phyloP scores from a whole-genome alignment of 495 filamentous ascomycete species.

The Articulospora tetracladia region DNA sequence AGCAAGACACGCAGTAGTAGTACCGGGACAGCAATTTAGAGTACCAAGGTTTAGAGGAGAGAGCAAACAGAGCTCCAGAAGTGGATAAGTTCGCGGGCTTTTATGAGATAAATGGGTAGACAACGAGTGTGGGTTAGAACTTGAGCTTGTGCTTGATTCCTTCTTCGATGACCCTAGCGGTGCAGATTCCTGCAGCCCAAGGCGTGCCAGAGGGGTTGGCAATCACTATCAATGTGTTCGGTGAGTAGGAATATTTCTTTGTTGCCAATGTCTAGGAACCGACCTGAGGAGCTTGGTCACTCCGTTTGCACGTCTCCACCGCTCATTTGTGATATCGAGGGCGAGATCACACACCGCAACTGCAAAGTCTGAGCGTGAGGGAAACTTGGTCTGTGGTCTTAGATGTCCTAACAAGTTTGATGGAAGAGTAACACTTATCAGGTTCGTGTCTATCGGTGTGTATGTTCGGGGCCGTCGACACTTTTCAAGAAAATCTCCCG shows the following conservation, averaged over 20 bases:
- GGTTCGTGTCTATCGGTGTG: background rate
- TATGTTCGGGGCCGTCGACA: background rate
- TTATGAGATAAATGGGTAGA: slow-evolving; percentile 18
- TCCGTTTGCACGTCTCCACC: slow-evolving; percentile 26
- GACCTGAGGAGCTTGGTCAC: slow-evolving; percentile 18
- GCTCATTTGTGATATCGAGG: slow-evolving; percentile 26
- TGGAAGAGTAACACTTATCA: slow-evolving; percentile 11
- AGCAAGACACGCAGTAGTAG: slow-evolving; percentile 9
- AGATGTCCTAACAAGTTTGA: slow-evolving; percentile 1
- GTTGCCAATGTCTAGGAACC: slow-evolving; percentile 25
- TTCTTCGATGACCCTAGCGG: slow-evolving; percentile 22
- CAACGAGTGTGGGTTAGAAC: background rate
- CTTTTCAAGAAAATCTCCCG: slow-evolving; percentile 8
- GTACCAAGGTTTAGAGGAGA: slow-evolving; percentile 14
- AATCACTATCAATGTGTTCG: slow-evolving; percentile 16
- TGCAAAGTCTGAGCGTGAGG: background rate
- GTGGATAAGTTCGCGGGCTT: slow-evolving; percentile 13
- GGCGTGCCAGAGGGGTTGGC: slow-evolving; percentile 12
- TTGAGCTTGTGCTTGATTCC: slow-evolving; percentile 11
- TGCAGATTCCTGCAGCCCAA: slow-evolving; percentile 23
- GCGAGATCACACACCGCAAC: slow-evolving; percentile 15
- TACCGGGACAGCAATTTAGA: slow-evolving; percentile 13
- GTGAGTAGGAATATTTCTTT: slow-evolving; percentile 21
- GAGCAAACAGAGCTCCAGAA: slow-evolving; percentile 23
- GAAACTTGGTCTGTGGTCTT: slow-evolving; percentile 15